Evolutionary conservation across 2,329 filamentous ascomycete genomes (phyloP).

Genomic region (Fusarium sarcochroum): DNA sequence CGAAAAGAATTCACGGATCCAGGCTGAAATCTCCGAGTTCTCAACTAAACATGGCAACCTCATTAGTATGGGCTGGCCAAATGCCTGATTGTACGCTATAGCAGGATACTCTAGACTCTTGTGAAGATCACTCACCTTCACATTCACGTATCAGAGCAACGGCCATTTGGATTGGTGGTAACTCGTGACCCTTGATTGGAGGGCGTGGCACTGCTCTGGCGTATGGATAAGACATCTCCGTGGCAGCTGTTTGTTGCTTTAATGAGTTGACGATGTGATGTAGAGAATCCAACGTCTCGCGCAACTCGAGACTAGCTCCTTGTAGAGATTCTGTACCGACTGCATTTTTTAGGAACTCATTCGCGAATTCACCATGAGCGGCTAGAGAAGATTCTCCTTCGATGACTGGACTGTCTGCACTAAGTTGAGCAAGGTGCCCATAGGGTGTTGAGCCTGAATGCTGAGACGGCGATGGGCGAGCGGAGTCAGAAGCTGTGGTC

Average conservation of each 20-base stretch:
- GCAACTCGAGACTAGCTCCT: conserved; percentile 51
- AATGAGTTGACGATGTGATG: conserved; percentile 48
- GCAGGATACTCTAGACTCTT: neutral
- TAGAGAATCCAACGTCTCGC: conserved; percentile 54
- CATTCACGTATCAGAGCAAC: conserved; percentile 40
- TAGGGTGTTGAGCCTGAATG: conserved; percentile 37
- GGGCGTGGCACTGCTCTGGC: conserved; percentile 42
- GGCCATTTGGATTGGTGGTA: conserved; percentile 45
- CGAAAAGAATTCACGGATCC: conserved; percentile 51
- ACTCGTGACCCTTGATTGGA: conserved; percentile 32
- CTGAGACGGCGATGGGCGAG: conserved; percentile 32
- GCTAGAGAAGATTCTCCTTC: conserved; percentile 62
- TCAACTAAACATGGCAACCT: conserved; percentile 9
- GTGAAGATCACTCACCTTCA: conserved; percentile 34
- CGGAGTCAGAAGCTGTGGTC: conserved; percentile 28
- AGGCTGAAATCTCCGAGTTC: conserved; percentile 45
- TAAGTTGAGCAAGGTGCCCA: conserved; percentile 33
- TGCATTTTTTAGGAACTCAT: conserved; percentile 59
- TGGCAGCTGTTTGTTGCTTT: conserved; percentile 44
- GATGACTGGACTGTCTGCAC: conserved; percentile 52
- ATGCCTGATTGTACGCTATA: neutral
- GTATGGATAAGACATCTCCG: conserved; percentile 45
- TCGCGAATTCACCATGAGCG: conserved; percentile 63
- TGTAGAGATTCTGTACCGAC: conserved; percentile 50
- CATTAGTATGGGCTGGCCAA: conserved; percentile 7